Conservation (phyloP, 1,284 basidiomycete species). For the Kwoniella shivajii region DNA sequence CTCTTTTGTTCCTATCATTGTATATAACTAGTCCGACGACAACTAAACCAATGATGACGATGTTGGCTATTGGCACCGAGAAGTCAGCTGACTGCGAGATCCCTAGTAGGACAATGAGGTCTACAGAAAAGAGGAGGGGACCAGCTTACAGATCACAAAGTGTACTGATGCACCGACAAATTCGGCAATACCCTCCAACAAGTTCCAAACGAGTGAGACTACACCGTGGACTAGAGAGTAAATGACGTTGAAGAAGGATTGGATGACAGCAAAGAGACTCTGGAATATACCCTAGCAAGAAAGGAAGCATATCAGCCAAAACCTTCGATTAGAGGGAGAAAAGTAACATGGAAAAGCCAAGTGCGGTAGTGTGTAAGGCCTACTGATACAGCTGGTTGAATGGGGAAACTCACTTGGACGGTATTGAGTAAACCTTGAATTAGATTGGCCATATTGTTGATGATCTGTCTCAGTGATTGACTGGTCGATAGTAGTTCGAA, state of each 20-base stretch:
- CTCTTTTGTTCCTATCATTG: conserved; percentile 30
- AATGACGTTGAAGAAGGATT: conserved; percentile 32
- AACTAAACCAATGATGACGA: conserved; percentile 38
- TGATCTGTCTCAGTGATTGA: neutral
- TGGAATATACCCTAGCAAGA: conserved; percentile 32
- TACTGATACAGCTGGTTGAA: neutral
- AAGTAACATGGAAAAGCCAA: neutral
- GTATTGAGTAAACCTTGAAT: conserved; percentile 34
- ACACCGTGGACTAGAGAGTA: conserved; percentile 36
- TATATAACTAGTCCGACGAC: conserved; percentile 32
- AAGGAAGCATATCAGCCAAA: neutral
- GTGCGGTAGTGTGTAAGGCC: neutral
- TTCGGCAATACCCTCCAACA: conserved; percentile 35
- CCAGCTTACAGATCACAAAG: conserved; percentile 41
- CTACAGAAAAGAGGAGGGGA: too few species aligned
- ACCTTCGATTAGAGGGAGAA: neutral
- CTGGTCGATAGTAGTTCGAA: neutral
- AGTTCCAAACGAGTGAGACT: conserved; percentile 28
- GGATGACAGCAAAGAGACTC: conserved; percentile 30
- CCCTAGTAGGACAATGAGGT: too few species aligned
- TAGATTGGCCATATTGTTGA: conserved; percentile 36
- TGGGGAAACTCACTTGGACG: conserved; percentile 30
- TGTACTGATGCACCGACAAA: conserved; percentile 41
- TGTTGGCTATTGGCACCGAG: conserved; percentile 48
- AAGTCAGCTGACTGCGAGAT: too few species aligned